Base-by-base conservation (phyloP, 1,284 basidiomycete genomes). In the Sanghuangporus sanghuang region DNA sequence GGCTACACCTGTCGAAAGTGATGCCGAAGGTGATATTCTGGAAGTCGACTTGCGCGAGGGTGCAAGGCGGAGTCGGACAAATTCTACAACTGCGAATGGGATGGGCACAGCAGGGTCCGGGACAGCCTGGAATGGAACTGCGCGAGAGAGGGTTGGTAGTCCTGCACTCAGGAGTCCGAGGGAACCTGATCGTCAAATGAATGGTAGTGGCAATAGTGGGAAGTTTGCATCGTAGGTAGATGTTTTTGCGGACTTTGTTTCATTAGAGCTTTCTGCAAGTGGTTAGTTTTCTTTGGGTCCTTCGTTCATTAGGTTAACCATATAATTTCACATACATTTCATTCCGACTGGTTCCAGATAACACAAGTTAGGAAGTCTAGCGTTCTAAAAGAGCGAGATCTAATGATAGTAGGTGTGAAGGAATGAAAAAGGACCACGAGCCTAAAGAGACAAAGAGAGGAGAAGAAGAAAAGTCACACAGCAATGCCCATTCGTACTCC, bases 141-240 rank as follows among this genome's bases (percentile, higher is more conserved):
- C 40, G 40, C 50, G 56, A 6, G 60, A 61, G 40, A 59, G 64
- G 32, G 54, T 54, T 57, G 64, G 46, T 16, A 65, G 64, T 39
- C 64, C 64, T 44, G 59, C 60, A 12, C 39, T 65, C n/a, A 48
- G 64, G n/a, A 65, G 54, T 46, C 64, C 64, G 8, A 48, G 63
- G 32, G 63, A 64, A 27, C 40, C 52, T 46, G 58, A 59, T 42
- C 52, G 52, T 21, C 40, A 55, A 39, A 46, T 32, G 5, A 32
- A 32, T 32, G 27, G 27, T 32, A 5, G 36, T 27, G 42, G 54
- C 14, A 46, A 32, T 21, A 27, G 54, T 12, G 54, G 61, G 8
- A 64, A 59, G 53, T 59, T 64, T 38, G 40, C 21, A 9, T 64
- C 58, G 42, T 64, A 64, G 63, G 38, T 32, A n/a, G 21, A 18